Evolutionary conservation across 768 basidiomycete species (phyloP), one percentile per base, ranked within the genome.

Genomic region (Sistotremastrum niveocremeum): DNA sequence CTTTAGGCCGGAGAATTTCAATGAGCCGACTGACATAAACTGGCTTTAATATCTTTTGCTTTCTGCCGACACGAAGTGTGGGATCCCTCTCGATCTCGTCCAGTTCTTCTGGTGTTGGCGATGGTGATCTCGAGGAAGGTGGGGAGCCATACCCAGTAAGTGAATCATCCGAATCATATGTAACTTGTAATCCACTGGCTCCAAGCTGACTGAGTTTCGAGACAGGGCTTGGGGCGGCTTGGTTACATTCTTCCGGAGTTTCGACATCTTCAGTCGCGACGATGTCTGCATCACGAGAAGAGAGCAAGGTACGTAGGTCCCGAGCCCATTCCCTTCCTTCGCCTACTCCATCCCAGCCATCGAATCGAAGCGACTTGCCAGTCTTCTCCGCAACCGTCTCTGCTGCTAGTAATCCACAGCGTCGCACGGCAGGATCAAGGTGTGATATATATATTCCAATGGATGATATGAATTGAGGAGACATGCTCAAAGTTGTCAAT

Each of bases 331-430:
- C 62, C 49, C 70, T 77, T 6, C 76, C 81, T 30, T 73, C 67
- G 4, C 76, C 79, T 1, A 77, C 72, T 1, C 83, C 88, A 6
- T 84, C 81, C 93, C 93, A 95, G 37, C 73, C 77, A 0, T 74
- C 80, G 52, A 99, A 97, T 47, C 77, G 69, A 20, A 97, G 67
- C 41, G 70, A 71, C 58, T 83, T 84, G 5, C 77, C 73, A 9
- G 69, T 68, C 30, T 67, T 65, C 4, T 67, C 64, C 1, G 88
- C 84, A 6, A 83, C 71, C 11, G 82, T 67, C 62, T 99, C 94
- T 1, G 86, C 94, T 1, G 77, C 79, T 34, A 97, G 72, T 90
- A 99, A 94, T 3, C 95, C 95, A 53, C 89, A 84, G 29, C 81
- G 73, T 3, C 94, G 80, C 12, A 95, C 72, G 3, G 78, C 69